These are phyloP conservation scores for Polygonum aviculare DNA, from an alignment of 148 eudicot species.

Conservation along the genomic window DNA sequence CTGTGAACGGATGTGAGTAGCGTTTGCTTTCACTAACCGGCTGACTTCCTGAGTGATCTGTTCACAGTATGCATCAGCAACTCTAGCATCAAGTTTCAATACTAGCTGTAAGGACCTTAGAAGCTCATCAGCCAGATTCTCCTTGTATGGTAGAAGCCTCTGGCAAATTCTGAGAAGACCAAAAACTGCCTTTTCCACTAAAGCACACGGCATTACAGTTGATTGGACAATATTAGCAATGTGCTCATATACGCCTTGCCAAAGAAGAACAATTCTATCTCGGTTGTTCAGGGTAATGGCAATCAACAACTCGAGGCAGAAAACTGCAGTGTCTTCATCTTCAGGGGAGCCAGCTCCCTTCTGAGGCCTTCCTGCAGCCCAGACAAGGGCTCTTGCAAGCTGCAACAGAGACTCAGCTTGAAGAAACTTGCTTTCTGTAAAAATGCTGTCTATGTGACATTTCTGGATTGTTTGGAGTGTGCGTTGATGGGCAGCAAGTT, in stretches of 20 bases:
- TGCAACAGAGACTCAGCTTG: slow-evolving; percentile 86
- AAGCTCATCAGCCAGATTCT: slow-evolving; percentile 83
- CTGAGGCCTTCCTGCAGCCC: slow-evolving; percentile 67
- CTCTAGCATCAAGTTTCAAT: slow-evolving; percentile 81
- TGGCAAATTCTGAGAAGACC: slow-evolving; percentile 79
- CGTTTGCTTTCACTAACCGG: slow-evolving; percentile 78
- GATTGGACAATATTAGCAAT: slow-evolving; percentile 65
- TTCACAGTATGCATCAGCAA: slow-evolving; percentile 85
- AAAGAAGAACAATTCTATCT: slow-evolving; percentile 84
- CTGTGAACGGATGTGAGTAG: slow-evolving; percentile 68
- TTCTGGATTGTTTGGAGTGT: slow-evolving; percentile 80
- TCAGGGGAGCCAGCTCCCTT: slow-evolving; percentile 57
- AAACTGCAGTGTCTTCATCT: slow-evolving; percentile 82
- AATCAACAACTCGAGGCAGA: slow-evolving; percentile 79
- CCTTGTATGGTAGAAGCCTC: slow-evolving; percentile 78
- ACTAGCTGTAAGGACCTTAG: slow-evolving; percentile 78
- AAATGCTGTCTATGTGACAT: slow-evolving; percentile 80
- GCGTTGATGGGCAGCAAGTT: slow-evolving; percentile 80
- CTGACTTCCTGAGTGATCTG: slow-evolving; percentile 89
- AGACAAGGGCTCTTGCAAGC: slow-evolving; percentile 71
- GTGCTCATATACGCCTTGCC: slow-evolving; percentile 86
- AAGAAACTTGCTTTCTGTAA: slow-evolving; percentile 89
- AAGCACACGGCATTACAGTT: slow-evolving; percentile 60
- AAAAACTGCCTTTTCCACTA: slow-evolving; percentile 77
- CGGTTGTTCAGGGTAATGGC: slow-evolving; percentile 82